Percentiles rank a stretch among this genome's conserved stretches.
Evolutionary conservation across 352 stramenopile species (phyloP).

Genomic region (Pythium brassicae): DNA sequence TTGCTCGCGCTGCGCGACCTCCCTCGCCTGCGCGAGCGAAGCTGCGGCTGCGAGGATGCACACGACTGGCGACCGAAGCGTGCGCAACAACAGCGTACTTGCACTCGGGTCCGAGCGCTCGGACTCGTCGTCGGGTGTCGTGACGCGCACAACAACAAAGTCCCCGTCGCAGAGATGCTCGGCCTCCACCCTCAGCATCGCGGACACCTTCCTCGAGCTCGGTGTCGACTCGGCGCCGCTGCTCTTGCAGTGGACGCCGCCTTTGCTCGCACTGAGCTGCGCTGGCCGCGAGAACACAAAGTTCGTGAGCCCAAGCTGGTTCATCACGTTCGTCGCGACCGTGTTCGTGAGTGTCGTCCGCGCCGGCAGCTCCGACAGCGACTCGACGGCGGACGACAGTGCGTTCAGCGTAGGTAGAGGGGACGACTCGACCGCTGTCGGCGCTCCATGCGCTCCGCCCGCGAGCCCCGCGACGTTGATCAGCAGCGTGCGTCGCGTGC

Average conservation of each 20-base stretch:
- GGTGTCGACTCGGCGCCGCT: neutral
- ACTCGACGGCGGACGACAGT: neutral
- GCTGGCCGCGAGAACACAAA: conserved; percentile 61
- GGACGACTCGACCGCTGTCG: neutral
- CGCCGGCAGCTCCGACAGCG: neutral
- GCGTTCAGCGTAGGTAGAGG: conserved; percentile 8
- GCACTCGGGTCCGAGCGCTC: neutral
- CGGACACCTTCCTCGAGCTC: neutral
- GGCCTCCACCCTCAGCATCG: neutral
- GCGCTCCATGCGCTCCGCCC: neutral
- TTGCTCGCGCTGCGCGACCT: conserved; percentile 8
- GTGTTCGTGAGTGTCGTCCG: conserved; percentile 9
- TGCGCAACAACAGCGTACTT: neutral
- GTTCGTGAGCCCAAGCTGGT: conserved; percentile 57
- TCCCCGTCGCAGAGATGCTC: conserved; percentile 23
- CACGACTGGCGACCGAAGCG: conserved; percentile 23
- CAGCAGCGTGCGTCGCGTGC: conserved; percentile 19
- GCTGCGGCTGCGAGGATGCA: conserved; percentile 17
- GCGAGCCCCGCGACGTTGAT: neutral
- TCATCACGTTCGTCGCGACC: conserved; percentile 26
- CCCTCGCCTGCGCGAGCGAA: conserved; percentile 11
- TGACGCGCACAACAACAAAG: conserved; percentile 27
- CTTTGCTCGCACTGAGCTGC: neutral
- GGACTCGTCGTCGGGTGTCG: neutral
- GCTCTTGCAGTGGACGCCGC: neutral